These are phyloP conservation scores for Paecilomyces formosus DNA, from an alignment of 2,329 filamentous ascomycete species.

Conservation along the genomic window DNA sequence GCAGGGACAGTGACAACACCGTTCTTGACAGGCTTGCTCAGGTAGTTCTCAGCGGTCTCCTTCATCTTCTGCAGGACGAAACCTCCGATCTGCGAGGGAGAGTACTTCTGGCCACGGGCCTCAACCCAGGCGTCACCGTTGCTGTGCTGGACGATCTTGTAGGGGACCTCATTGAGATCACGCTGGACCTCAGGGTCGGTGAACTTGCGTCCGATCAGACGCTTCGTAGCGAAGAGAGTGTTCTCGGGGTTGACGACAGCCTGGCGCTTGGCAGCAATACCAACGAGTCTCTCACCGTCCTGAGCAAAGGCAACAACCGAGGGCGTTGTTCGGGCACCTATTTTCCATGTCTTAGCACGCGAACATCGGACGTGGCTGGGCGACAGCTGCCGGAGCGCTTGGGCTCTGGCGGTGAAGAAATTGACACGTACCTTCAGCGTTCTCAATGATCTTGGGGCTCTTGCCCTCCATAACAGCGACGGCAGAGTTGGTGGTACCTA, in stretches of 20 bases:
- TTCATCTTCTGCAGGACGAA: slow-evolving; percentile 98
- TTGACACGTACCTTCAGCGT: slow-evolving; percentile 69
- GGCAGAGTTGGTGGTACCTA: slow-evolving; percentile 90
- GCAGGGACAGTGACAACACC: slow-evolving; percentile 94
- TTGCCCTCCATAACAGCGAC: slow-evolving; percentile 98
- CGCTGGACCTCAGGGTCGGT: slow-evolving; percentile 88
- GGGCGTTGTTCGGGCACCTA: slow-evolving; percentile 81
- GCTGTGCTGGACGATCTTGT: slow-evolving; percentile 96
- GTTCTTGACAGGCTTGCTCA: slow-evolving; percentile 86
- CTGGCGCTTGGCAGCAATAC: slow-evolving; percentile 96
- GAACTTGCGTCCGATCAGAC: slow-evolving; percentile 97
- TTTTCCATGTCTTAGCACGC: slow-evolving; percentile 6
- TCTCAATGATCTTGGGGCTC: slow-evolving; percentile 91
- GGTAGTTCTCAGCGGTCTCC: slow-evolving; percentile 92
- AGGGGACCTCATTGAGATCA: slow-evolving; percentile 94
- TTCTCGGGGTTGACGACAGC: slow-evolving; percentile 98
- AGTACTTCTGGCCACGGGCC: slow-evolving; percentile 91
- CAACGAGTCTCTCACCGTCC: slow-evolving; percentile 91
- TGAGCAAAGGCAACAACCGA: slow-evolving; percentile 94
- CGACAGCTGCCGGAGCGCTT: slow-evolving; percentile 5
- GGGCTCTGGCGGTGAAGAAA: slow-evolving; percentile 6
- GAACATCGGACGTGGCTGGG: not conserved
- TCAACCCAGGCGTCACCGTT: slow-evolving; percentile 97
- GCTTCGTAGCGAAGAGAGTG: slow-evolving; percentile 97
- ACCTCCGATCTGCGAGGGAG: slow-evolving; percentile 94